These are phyloP conservation scores for Solanum chilense DNA, from an alignment of 257 asterid species.

Conservation along the genomic window DNA sequence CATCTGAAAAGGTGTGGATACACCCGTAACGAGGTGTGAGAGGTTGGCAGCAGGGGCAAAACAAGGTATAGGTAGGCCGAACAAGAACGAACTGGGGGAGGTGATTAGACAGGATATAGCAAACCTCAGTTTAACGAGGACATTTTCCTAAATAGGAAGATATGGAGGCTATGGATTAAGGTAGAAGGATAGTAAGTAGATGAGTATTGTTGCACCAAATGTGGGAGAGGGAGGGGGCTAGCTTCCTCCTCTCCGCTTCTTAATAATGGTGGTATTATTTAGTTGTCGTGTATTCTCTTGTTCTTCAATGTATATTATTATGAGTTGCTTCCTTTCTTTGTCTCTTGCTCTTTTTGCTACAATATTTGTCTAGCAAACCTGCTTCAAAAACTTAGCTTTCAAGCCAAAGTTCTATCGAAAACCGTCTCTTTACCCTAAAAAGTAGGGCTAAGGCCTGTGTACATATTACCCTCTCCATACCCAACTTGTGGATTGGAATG, in stretches of 20 bases:
- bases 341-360: neutral
- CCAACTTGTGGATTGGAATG: neutral
- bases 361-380: neutral
- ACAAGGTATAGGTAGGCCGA: neutral
- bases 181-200: neutral
- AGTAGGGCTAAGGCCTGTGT: neutral
- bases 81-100: neutral
- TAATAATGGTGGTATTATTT: neutral
- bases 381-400: neutral
- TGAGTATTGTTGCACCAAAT: neutral
- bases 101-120: neutral
- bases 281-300: neutral
- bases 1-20: neutral
- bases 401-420: neutral
- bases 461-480: neutral
- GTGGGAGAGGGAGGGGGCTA: neutral
- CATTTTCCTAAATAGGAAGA: neutral
- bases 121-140: neutral
- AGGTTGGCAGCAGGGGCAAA: neutral
- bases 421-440: neutral
- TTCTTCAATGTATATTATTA: neutral
- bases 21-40: neutral
- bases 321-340: neutral
- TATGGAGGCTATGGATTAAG: neutral
- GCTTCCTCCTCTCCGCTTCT: neutral